Evolutionary conservation across 345 rosid genomes (phyloP), one percentile per base, ranked within the genome.

Genomic region (Turritis glabra): DNA sequence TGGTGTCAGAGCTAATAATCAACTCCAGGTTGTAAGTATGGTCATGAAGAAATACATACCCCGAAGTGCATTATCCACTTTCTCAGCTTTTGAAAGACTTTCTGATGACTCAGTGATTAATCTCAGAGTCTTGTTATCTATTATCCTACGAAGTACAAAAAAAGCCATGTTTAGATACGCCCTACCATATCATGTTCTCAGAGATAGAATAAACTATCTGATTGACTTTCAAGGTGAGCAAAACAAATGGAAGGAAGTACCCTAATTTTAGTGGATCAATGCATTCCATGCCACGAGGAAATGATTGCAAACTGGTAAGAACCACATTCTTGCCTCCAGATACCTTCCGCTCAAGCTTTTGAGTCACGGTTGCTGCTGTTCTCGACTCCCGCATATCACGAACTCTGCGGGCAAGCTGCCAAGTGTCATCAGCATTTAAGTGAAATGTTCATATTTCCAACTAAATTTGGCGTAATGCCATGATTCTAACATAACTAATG

Each of bases 231-330:
- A 21, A 66, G 25, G 63, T 48, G 30, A 67, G 74, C 29, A 74
- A 65, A 19, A 65, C 43, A 57, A 38, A 32, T 2, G 50, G 10
- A 18, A 57, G 54, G 5, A 69, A 30, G 71, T 84, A 93, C 97
- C 98, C 97, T 70, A 90, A 59, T 44, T 97, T 93, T 6, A 94
- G 81, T 9, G 97, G 98, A 81, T 94, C 97, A 78, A 94, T 79
- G 55, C 96, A 91, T 75, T 94, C 97, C 93, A 88, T 85, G 71
- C 98, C 97, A 54, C 95, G 96, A 78, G 96, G 96, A 19, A 94
- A 76, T 7, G 98, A 91, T 72, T 84, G 90, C 80, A 90, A 77
- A 82, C 26, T 85, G 62, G 76, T 88, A 7, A 91, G 88, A 67
- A 79, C 92, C 73, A 7, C 66, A 44, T 73, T 79, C 66, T 76